phyloP scores from a whole-genome alignment of 2,329 filamentous ascomycete genomes.

The Hypoxylon sp. region DNA sequence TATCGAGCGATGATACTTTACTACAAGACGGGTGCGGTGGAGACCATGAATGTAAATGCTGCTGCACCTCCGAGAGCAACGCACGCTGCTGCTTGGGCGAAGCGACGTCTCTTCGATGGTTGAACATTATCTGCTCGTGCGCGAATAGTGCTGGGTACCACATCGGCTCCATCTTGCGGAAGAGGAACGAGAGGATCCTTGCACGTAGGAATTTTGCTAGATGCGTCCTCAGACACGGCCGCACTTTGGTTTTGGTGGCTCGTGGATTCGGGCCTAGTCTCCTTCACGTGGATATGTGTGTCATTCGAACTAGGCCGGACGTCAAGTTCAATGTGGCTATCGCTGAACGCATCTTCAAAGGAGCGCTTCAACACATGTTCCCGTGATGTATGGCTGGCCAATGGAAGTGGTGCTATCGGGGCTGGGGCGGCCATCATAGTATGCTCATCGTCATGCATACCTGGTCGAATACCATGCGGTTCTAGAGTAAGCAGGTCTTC shows the following conservation, averaged over 20 bases:
- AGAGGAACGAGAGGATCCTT: neutral
- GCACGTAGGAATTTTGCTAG: neutral
- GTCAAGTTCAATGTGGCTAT: conserved; percentile 9
- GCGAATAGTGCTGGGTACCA: conserved; percentile 10
- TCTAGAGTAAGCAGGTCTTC: conserved; percentile 50
- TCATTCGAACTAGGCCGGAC: neutral
- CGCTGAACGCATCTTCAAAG: conserved; percentile 47
- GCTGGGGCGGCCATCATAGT: neutral
- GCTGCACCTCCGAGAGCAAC: conserved; percentile 51
- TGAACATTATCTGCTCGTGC: conserved; percentile 25
- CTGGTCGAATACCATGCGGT: conserved; percentile 27
- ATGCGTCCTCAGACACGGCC: neutral
- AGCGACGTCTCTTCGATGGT: conserved; percentile 51
- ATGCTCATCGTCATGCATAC: neutral
- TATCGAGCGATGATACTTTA: neutral
- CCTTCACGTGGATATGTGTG: neutral
- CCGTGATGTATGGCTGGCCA: neutral
- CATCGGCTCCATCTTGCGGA: neutral
- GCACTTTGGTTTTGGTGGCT: neutral
- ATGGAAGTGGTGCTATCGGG: neutral
- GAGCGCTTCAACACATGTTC: conserved; percentile 44
- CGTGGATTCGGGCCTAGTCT: neutral
- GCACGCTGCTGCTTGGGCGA: conserved; percentile 51
- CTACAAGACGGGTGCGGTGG: conserved; percentile 46
- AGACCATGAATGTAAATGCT: conserved; percentile 50